phyloP scores from a whole-genome alignment of 164 flowering plant genomes.

The Pachysandra terminalis region DNA sequence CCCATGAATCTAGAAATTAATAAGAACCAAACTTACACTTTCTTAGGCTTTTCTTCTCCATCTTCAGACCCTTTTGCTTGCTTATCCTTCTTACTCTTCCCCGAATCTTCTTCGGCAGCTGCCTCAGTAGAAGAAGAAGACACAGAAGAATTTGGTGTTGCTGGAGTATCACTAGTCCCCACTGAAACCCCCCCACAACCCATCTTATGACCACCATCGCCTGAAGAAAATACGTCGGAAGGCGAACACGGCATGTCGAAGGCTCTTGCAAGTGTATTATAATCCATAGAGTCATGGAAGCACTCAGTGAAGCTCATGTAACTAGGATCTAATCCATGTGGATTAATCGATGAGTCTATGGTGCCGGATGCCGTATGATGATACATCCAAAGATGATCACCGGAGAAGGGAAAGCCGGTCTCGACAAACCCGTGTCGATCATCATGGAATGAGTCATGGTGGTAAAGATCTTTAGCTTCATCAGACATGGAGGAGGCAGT shows the following conservation, averaged over 20 bases:
- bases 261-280: conserved; percentile 24
- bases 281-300: conserved; percentile 31
- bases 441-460: neutral
- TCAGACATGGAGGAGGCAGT: conserved; percentile 11
- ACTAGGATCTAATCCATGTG: conserved; percentile 23
- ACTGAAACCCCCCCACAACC: neutral
- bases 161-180: conserved; percentile 12
- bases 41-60: conserved; percentile 30
- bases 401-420: conserved; percentile 11
- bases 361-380: neutral
- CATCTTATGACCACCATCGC: conserved; percentile 4
- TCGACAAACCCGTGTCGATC: neutral
- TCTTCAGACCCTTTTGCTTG: conserved; percentile 22
- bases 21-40: conserved; percentile 28
- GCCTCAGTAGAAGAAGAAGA: conserved; percentile 42
- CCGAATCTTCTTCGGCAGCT: conserved; percentile 20
- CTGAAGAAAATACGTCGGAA: conserved; percentile 16
- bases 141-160: conserved; percentile 25
- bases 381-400: neutral
- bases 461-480: neutral
- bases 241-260: conserved; percentile 34
- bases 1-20: neutral
- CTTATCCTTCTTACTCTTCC: conserved; percentile 24
- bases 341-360: conserved; percentile 1
- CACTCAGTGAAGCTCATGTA: conserved; percentile 32